phyloP scores from a whole-genome alignment of 2,329 filamentous ascomycete species.

The Uncinocarpus reesii region DNA sequence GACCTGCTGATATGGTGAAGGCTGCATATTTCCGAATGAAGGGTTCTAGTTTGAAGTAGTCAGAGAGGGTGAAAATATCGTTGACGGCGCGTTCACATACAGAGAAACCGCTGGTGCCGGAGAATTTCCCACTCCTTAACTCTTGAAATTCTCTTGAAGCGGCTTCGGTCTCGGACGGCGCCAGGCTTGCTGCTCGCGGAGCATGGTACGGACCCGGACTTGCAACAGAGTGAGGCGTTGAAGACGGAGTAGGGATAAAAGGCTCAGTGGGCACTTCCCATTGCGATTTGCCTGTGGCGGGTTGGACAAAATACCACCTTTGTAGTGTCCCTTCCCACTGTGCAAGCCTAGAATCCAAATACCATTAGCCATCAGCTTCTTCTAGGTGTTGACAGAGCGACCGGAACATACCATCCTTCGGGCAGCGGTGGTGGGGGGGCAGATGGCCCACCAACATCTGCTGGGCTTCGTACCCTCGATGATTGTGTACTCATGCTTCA shows the following conservation, averaged over 20 bases:
- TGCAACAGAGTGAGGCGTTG: slow-evolving; percentile 20
- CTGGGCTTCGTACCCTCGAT: slow-evolving; percentile 21
- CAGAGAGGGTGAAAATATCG: background rate
- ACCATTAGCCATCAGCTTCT: no score
- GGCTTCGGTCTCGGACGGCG: slow-evolving; percentile 16
- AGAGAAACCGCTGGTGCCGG: slow-evolving; percentile 12
- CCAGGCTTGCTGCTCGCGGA: slow-evolving; percentile 12
- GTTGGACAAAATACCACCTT: slow-evolving; percentile 34
- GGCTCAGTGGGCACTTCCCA: slow-evolving; percentile 36
- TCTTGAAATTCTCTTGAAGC: slow-evolving; percentile 16
- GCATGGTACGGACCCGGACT: slow-evolving; percentile 17
- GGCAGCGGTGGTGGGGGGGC: slow-evolving; percentile 30
- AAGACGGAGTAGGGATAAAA: slow-evolving; percentile 28
- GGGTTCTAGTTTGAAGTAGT: slow-evolving; percentile 6
- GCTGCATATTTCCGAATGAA: slow-evolving; percentile 10
- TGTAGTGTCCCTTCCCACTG: slow-evolving; percentile 32
- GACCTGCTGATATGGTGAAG: slow-evolving; percentile 11
- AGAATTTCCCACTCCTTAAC: slow-evolving; percentile 15
- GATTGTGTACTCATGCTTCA: slow-evolving; percentile 16
- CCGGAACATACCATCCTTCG: slow-evolving; percentile 30
- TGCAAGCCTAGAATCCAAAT: slow-evolving; percentile 27
- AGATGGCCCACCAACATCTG: slow-evolving; percentile 32
- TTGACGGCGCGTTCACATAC: slow-evolving; percentile 10
- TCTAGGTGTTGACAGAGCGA: no score
- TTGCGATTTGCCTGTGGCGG: slow-evolving; percentile 31